These are phyloP conservation scores for Pulveroboletus frians DNA, from an alignment of 768 basidiomycete genomes.

Conservation along the genomic window DNA sequence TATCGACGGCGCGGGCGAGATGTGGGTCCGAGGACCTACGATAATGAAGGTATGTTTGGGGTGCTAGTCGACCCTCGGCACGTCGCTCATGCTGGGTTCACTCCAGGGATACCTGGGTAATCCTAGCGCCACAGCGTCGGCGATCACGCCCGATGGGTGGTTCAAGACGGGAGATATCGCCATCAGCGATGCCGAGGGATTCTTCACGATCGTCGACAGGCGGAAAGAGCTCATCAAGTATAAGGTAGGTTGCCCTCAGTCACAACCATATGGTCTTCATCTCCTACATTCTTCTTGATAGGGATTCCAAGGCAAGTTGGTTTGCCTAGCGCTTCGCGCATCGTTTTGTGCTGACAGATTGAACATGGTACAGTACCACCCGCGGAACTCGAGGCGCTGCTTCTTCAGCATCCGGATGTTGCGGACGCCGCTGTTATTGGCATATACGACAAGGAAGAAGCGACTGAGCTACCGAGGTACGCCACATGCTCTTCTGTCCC, in stretches of 20 bases:
- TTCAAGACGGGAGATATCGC: constrained; percentile 88
- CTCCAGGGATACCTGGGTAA: constrained; percentile 75
- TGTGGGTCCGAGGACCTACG: constrained; percentile 75
- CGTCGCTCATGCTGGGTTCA: neutral
- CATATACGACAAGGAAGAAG: constrained; percentile 56
- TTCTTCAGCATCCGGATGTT: constrained; percentile 70
- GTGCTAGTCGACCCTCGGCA: neutral
- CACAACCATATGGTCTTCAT: neutral
- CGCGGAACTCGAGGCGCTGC: constrained; percentile 75
- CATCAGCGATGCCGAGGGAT: constrained; percentile 60
- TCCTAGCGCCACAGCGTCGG: constrained; percentile 56
- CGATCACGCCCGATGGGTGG: constrained; percentile 74
- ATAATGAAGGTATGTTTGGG: constrained; percentile 65
- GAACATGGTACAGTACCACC: constrained; percentile 57
- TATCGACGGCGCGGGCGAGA: constrained; percentile 55
- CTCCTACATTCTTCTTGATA: constrained; percentile 18
- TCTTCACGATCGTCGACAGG: constrained; percentile 69
- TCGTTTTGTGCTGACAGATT: neutral
- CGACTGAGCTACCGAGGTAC: constrained; percentile 77
- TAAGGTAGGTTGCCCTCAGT: constrained; percentile 36
- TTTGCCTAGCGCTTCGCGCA: neutral
- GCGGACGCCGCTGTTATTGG: constrained; percentile 83
- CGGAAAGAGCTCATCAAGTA: constrained; percentile 75
- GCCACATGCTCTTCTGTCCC: neutral
- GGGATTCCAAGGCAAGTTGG: constrained; percentile 66